Evolutionary conservation across 202 grass and related monocot genomes (phyloP).

Genomic region (Zoysia matrella): DNA sequence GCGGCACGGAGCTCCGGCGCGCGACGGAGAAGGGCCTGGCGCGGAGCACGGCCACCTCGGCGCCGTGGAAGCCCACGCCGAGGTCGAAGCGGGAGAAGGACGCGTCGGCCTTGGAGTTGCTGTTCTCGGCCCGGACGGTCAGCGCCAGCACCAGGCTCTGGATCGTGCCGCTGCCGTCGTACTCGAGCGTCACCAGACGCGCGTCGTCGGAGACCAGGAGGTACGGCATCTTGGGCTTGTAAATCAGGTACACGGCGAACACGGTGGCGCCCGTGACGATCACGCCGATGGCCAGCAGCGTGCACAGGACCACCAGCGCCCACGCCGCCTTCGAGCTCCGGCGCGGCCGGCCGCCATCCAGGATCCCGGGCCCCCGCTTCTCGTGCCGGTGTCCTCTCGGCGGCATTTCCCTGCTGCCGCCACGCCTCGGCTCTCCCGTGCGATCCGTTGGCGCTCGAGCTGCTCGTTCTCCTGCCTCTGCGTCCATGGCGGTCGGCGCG

Average conservation of each 20-base stretch:
- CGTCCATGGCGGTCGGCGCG: background rate
- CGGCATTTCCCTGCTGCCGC: background rate
- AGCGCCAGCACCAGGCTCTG: slow-evolving; percentile 42
- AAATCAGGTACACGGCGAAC: slow-evolving; percentile 56
- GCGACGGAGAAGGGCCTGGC: slow-evolving; percentile 58
- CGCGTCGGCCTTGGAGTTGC: slow-evolving; percentile 68
- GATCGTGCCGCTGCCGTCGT: slow-evolving; percentile 54
- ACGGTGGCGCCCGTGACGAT: too few relatives aligned
- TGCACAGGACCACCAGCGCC: slow-evolving; percentile 54
- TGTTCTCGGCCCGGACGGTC: slow-evolving; percentile 62
- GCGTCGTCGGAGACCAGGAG: slow-evolving; percentile 58
- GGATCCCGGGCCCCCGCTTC: background rate
- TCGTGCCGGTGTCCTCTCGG: background rate
- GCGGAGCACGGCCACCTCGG: slow-evolving; percentile 53
- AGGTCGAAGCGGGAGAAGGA: slow-evolving; percentile 66
- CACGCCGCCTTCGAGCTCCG: slow-evolving; percentile 41
- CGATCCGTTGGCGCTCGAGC: too few relatives aligned
- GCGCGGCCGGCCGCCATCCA: background rate
- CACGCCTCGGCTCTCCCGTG: background rate
- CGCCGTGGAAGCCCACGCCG: slow-evolving; percentile 64
- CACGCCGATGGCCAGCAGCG: too few relatives aligned
- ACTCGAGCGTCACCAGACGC: slow-evolving; percentile 47
- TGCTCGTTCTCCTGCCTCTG: background rate
- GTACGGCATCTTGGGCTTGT: slow-evolving; percentile 88
- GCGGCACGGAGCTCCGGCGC: background rate